phyloP scores from a whole-genome alignment of 2,329 filamentous ascomycete genomes.

The Penicillium sumatraense region DNA sequence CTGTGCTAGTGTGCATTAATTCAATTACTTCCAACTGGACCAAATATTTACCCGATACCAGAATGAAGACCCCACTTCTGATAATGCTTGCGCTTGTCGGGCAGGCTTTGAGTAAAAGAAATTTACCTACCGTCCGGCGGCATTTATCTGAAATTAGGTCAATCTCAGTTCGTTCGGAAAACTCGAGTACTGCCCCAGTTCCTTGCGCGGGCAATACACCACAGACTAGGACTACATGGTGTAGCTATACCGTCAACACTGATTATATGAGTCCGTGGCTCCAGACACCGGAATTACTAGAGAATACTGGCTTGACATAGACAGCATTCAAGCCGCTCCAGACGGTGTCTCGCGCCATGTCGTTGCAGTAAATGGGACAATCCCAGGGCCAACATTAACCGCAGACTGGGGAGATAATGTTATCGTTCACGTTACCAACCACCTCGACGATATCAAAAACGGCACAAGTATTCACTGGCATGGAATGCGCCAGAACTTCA shows the following conservation, averaged over 20 bases:
- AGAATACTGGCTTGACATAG: not conserved
- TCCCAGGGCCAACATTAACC: slow-evolving; percentile 34
- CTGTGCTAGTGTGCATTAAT: too few species aligned
- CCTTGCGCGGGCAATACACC: not conserved
- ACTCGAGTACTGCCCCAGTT: too few species aligned
- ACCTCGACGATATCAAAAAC: not conserved
- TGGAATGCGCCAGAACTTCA: slow-evolving; percentile 24
- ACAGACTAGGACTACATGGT: not conserved
- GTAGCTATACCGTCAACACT: not conserved
- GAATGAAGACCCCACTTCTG: too few species aligned
- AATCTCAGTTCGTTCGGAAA: too few species aligned
- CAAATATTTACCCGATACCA: too few species aligned
- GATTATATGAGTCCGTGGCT: not conserved
- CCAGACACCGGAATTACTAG: not conserved
- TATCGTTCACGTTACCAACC: slow-evolving; percentile 27
- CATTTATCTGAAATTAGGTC: too few species aligned
- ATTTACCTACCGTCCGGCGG: too few species aligned
- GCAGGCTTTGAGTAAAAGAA: too few species aligned
- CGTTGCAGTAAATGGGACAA: slow-evolving; percentile 32
- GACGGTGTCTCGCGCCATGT: not conserved
- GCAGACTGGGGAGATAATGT: slow-evolving; percentile 37
- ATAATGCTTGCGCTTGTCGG: too few species aligned
- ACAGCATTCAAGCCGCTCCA: not conserved
- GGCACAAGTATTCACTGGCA: slow-evolving; percentile 22
- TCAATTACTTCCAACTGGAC: too few species aligned